Evolutionary conservation across 2,329 filamentous ascomycete species (phyloP), one percentile per base, ranked within the genome.

Genomic region (Diplodia intermedia): DNA sequence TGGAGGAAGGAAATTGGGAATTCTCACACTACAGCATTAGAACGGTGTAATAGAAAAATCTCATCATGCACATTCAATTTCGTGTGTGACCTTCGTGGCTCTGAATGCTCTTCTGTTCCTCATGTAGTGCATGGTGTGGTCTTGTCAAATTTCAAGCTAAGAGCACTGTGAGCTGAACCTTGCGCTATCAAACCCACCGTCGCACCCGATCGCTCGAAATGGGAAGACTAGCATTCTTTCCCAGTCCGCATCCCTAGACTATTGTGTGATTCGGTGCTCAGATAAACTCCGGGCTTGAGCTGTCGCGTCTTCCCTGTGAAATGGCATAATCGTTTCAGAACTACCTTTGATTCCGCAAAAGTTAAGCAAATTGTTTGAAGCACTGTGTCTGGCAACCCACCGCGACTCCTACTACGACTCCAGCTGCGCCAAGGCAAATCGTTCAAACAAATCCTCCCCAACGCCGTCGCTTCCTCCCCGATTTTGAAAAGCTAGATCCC

Each of bases 21-120:
- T 23, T 11, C 43, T 50, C 26, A 50, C 23, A 18, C 57, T 33
- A 52, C 38, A 63, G 60, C 47, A 63, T 63, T 63, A 63, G 60
- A 61, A 26, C 47, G 60, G 60, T 49, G 60, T 63, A 50, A 52
- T 63, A 63, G 60, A 63, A 52, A 52, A 12, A 31, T 23, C 23
- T 14, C 40, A 49, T 20, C 7, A 47, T 52, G 31, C 47, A n/a
- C 36, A 29, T 52, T 43, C 23, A 14, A 38, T 4, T 14, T 36
- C 43, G 3, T 11, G 3, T 11, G 18, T 47, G 7, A 47, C 3
- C 1, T 11, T 3, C 20, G 18, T 47, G 43, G 3, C 43, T 47
- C 7, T 20, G n/a, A 11, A n/a, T 2, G 18, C 43, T n/a, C n/a
- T 20, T 12, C 33, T 36, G 11, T 36, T 36, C 33, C 33, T 36